A percentile compares a stretch with the other conserved stretches of the same genome.
phyloP scores from a whole-genome alignment of 1,284 basidiomycete genomes.

The Clitocybe nebularis region DNA sequence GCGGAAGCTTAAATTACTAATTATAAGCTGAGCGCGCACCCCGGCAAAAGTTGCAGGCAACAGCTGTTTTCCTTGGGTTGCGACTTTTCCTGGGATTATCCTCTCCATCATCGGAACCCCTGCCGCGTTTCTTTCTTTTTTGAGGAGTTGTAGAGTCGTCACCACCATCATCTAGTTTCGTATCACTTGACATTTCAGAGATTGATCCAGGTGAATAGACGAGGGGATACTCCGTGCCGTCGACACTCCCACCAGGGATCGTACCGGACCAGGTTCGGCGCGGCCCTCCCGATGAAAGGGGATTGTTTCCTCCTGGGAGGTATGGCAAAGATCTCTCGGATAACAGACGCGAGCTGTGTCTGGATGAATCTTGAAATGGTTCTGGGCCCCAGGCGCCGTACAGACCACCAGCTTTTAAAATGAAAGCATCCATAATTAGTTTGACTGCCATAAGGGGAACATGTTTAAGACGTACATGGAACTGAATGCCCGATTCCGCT shows the following conservation, averaged over 20 bases:
- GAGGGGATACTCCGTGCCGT: conserved; percentile 14
- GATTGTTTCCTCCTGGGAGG: background rate
- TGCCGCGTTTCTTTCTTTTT: conserved; percentile 24
- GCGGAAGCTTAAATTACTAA: conserved; percentile 11
- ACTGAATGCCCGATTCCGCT: conserved; percentile 7
- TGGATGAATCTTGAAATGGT: background rate
- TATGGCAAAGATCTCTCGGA: background rate
- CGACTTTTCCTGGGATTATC: conserved; percentile 24
- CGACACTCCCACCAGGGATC: conserved; percentile 9
- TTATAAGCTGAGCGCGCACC: conserved; percentile 36
- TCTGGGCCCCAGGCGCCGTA: background rate
- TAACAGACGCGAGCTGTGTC: background rate
- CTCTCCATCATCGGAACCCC: conserved; percentile 20
- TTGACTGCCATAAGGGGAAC: conserved; percentile 6
- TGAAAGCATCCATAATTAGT: conserved; percentile 6
- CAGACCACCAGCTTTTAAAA: background rate
- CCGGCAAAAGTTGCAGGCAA: conserved; percentile 73
- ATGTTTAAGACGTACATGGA: conserved; percentile 16
- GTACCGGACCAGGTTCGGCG: conserved; percentile 15
- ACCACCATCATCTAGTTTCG: conserved; percentile 15
- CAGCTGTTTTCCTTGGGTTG: conserved; percentile 44
- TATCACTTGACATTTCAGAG: conserved; percentile 19
- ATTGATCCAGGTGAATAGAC: conserved; percentile 18
- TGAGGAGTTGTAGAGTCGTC: conserved; percentile 16
- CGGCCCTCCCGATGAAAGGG: conserved; percentile 6